These are phyloP conservation scores for Tetradesmus lagerheimii DNA, from an alignment of 139 green algal species.

Conservation along the genomic window DNA sequence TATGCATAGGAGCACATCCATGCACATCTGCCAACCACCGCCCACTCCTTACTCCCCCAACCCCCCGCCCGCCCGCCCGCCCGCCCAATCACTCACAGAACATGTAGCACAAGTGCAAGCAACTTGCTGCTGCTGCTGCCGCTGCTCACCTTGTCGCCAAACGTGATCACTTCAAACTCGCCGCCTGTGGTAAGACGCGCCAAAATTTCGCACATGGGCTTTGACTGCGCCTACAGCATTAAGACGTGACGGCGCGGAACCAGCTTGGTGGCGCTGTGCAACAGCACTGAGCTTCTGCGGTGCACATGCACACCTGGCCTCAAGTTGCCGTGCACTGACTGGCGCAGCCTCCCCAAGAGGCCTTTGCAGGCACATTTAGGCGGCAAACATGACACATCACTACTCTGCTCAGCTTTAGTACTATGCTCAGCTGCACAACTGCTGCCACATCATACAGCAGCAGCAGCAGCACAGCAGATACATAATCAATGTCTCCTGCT, in stretches of 20 bases:
- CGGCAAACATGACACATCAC: too few species aligned
- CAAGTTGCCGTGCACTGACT: background rate
- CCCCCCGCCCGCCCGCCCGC: too few species aligned
- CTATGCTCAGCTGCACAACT: background rate
- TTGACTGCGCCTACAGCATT: constrained; percentile 66
- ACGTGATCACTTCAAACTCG: constrained; percentile 95
- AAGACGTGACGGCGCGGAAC: background rate
- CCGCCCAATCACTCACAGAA: background rate
- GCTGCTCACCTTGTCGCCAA: constrained; percentile 64
- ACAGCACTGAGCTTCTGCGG: background rate
- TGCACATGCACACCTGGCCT: background rate
- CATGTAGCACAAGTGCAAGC: background rate
- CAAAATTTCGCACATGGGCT: constrained; percentile 95
- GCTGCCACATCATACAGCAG: too few species aligned
- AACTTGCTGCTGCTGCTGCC: background rate
- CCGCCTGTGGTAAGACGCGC: constrained; percentile 80
- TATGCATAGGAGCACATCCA: too few species aligned
- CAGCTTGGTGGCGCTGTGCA: background rate
- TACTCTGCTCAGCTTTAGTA: too few species aligned
- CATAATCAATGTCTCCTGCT: background rate
- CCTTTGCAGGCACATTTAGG: too few species aligned
- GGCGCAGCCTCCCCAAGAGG: background rate
- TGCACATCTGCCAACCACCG: too few species aligned
- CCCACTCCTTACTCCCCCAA: too few species aligned
- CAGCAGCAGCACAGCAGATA: too few species aligned